Evolutionary conservation across 2,329 filamentous ascomycete species (phyloP), one percentile per base, ranked within the genome.

Genomic region (Fusarium gaditjirri): DNA sequence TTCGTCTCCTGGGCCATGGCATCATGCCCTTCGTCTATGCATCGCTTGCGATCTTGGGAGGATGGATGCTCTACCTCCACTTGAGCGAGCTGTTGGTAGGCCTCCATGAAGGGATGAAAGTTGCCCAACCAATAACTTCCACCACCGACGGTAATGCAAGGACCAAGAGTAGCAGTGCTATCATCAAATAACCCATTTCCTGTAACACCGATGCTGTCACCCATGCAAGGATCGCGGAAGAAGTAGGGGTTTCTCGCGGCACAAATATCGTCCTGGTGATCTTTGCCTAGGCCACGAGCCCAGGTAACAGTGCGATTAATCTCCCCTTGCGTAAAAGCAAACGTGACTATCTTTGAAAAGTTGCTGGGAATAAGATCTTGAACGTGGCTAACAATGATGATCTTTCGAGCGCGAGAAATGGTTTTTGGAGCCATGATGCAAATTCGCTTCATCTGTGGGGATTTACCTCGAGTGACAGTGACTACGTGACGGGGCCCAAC

Each of bases 81-180:
- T 11, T 71, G 63, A 2, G 70, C 66, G 2, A 75, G 70, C 16
- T 75, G 70, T 27, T 77, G 78, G 38, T 77, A 81, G 2, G 79
- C 80, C 13, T 84, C 80, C 10, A 82, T 61, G 61, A 85, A 85
- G 7, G 84, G 83, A 62, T 85, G 84, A 35, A 83, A 85, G 69
- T 82, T 84, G 23, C 80, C 82, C 4, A 85, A 75, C 83, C 83
- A 85, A 62, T 80, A 85, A 57, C 64, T 80, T 1, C 76, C 80
- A 8, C 80, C 82, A 8, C 78, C 80, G 3, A 85, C 74, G 14
- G 75, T 75, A 10, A 85, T 60, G 33, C 81, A 83, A 1, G 84
- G 83, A 0, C 84, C 84, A 11, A 85, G 72, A 3, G 84, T 85
- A 21, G 83, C 82, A 0, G 83, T 84, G 39, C 76, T 79, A 39